These are phyloP conservation scores for Phytophthora niederhauseri DNA, from an alignment of 352 stramenopile genomes.

Conservation along the genomic window DNA sequence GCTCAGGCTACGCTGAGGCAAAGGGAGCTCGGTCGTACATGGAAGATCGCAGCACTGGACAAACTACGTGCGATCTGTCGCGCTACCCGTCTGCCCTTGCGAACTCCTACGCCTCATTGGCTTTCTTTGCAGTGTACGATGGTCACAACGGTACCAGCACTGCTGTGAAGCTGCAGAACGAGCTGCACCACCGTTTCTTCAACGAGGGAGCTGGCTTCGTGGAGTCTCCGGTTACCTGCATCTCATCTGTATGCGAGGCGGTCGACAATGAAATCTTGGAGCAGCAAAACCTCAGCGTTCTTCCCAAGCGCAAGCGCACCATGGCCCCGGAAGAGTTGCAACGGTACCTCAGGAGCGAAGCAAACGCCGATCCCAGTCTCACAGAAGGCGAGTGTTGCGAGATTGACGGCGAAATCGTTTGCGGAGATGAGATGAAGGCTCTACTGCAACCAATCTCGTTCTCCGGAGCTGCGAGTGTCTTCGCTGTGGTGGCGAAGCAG, in stretches of 20 bases:
- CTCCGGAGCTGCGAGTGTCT: constrained; percentile 75
- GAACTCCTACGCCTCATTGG: constrained; percentile 54
- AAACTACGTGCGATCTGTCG: constrained; percentile 53
- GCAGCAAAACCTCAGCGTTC: constrained; percentile 71
- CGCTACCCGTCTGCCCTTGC: constrained; percentile 45
- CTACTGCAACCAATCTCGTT: constrained; percentile 86
- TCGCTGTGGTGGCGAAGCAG: constrained; percentile 63
- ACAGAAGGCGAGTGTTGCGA: constrained; percentile 49
- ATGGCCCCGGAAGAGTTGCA: constrained; percentile 47
- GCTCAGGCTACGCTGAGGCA: constrained; percentile 83
- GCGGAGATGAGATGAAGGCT: constrained; percentile 49
- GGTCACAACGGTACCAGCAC: constrained; percentile 88
- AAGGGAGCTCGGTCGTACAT: constrained; percentile 89
- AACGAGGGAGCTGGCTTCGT: constrained; percentile 56
- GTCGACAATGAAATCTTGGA: constrained; percentile 83
- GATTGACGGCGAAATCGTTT: constrained; percentile 41
- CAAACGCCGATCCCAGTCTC: constrained; percentile 23
- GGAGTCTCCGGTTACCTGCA: constrained; percentile 53
- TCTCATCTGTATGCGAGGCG: constrained; percentile 59
- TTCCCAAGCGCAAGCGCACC: constrained; percentile 68
- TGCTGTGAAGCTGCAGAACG: constrained; percentile 73
- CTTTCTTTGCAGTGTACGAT: constrained; percentile 89
- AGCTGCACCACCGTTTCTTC: constrained; percentile 83
- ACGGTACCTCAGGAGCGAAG: constrained; percentile 25
- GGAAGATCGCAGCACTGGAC: constrained; percentile 79